Evolutionary conservation across 129 eudicot genomes (phyloP).

Genomic region (Arctium lappa): DNA sequence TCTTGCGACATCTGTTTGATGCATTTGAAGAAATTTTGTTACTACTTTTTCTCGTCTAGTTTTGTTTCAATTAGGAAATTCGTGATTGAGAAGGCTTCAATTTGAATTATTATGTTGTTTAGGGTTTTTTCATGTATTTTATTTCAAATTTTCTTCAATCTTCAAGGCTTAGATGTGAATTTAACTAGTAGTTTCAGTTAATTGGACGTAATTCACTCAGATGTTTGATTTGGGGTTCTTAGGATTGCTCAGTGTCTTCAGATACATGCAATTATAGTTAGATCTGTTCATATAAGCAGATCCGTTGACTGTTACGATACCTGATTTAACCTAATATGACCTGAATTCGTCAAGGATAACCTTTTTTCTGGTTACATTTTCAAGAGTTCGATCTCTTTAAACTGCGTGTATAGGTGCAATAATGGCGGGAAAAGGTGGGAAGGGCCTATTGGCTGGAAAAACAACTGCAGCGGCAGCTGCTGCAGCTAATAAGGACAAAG

Average conservation of each 20-base stretch:
- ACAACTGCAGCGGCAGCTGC: constrained; percentile 61
- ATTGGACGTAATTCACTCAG: background rate
- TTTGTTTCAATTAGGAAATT: background rate
- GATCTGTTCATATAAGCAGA: constrained; percentile 24
- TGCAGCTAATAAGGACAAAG: constrained; percentile 61
- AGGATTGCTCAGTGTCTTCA: background rate
- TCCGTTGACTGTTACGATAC: background rate
- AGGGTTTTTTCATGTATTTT: background rate
- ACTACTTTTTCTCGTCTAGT: background rate
- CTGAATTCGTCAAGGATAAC: background rate
- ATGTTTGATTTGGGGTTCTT: constrained; percentile 19
- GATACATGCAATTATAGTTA: background rate
- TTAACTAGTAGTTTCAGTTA: background rate
- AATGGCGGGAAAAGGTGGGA: constrained; percentile 89
- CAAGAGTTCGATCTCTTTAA: background rate
- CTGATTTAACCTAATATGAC: background rate
- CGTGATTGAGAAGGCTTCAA: background rate
- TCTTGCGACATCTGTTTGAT: background rate
- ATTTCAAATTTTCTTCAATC: background rate
- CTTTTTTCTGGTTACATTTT: background rate
- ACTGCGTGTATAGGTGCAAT: constrained; percentile 16
- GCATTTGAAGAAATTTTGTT: background rate
- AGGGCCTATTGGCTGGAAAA: constrained; percentile 66
- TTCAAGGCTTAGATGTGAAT: constrained; percentile 1
- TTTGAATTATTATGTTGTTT: background rate